Conservation (phyloP, 2,329 filamentous ascomycete species). For the Fusarium buharicum region DNA sequence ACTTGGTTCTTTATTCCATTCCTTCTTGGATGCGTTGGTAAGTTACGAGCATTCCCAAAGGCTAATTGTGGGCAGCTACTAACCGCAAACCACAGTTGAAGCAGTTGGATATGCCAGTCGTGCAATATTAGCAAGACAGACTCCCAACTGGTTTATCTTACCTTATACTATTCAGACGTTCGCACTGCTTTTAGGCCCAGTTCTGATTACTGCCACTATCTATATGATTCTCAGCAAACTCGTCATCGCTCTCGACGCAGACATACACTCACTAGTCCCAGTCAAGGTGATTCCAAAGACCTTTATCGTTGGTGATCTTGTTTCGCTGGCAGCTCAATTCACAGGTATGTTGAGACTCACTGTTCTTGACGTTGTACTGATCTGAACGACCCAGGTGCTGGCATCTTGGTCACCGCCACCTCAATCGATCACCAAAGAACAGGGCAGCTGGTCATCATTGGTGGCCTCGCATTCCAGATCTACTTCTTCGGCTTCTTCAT, state of each 20-base stretch:
- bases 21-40: constrained; percentile 59
- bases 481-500: constrained; percentile 65
- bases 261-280: constrained; percentile 54
- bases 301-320: constrained; percentile 60
- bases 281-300: constrained; percentile 58
- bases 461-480: constrained; percentile 63
- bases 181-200: constrained; percentile 51
- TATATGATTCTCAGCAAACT: constrained; percentile 58
- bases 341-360: not conserved
- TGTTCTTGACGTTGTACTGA: not conserved
- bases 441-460: constrained; percentile 60
- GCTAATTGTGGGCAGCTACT: rapidly evolving
- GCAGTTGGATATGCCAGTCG: constrained; percentile 57
- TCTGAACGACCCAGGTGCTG: constrained; percentile 21
- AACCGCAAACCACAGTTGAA: constrained; percentile 30
- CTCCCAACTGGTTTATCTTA: constrained; percentile 46
- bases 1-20: constrained; percentile 65
- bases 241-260: constrained; percentile 51
- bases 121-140: constrained; percentile 53
- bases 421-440: constrained; percentile 36
- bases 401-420: constrained; percentile 29
- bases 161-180: constrained; percentile 53
- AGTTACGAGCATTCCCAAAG: constrained; percentile 2
- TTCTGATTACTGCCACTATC: constrained; percentile 55
- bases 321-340: constrained; percentile 52